phyloP scores from a whole-genome alignment of 148 eudicot genomes.

The Fagopyrum esculentum region DNA sequence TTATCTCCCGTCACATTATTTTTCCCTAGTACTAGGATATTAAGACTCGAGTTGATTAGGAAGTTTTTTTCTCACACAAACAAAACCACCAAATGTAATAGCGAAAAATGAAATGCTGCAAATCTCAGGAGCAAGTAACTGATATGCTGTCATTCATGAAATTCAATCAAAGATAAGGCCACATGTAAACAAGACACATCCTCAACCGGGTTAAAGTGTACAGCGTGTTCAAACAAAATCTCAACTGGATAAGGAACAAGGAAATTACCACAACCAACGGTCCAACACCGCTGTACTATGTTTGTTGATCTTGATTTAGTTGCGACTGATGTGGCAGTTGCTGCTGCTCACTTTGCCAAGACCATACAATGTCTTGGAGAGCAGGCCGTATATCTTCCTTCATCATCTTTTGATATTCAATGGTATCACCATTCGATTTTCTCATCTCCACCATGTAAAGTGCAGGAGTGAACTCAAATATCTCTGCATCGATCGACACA shows the following conservation, averaged over 20 bases:
- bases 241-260: background rate
- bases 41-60: background rate
- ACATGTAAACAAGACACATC: background rate
- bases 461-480: conserved; percentile 49
- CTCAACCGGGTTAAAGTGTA: background rate
- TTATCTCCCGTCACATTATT: no score
- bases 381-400: conserved; percentile 66
- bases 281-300: background rate
- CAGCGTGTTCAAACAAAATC: background rate
- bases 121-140: background rate
- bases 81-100: background rate
- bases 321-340: conserved; percentile 14
- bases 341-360: conserved; percentile 51
- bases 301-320: conserved; percentile 10
- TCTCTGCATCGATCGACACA: conserved; percentile 69
- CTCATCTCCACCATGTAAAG: conserved; percentile 64
- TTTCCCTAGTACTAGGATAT: no score
- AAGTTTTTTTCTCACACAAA: no score
- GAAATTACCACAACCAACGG: background rate
- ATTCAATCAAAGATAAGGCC: background rate
- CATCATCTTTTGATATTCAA: conserved; percentile 55
- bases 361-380: conserved; percentile 67
- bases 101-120: background rate
- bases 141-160: conserved; percentile 2
- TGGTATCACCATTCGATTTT: conserved; percentile 66